Evolutionary conservation across 2,329 filamentous ascomycete genomes (phyloP).

Genomic region (Diaporthe helianthi): DNA sequence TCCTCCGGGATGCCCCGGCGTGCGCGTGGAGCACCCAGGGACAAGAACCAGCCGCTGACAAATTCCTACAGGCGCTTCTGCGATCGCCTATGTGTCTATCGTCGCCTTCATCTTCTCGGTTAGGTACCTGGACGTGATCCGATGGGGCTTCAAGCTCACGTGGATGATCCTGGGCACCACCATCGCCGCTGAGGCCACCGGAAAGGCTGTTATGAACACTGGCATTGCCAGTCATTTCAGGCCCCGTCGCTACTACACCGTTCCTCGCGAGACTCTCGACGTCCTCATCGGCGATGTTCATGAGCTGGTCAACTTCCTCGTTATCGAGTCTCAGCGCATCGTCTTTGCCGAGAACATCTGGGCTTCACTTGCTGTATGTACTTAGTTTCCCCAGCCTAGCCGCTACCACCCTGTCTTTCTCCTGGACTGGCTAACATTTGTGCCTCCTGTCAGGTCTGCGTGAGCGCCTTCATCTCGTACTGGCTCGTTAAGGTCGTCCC

Average conservation of each 20-base stretch:
- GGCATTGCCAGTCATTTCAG: conserved; percentile 71
- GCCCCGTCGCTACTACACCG: conserved; percentile 71
- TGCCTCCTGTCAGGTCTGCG: conserved; percentile 55
- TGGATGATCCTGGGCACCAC: conserved; percentile 68
- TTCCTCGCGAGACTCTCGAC: conserved; percentile 69
- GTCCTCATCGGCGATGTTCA: conserved; percentile 67
- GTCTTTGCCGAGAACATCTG: conserved; percentile 72
- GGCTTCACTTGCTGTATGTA: conserved; percentile 65
- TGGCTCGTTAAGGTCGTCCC: conserved; percentile 74
- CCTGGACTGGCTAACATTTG: conserved; percentile 20
- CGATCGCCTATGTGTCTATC: conserved; percentile 66
- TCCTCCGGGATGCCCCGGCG: background rate
- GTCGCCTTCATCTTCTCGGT: conserved; percentile 67
- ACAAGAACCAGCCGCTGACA: conserved; percentile 38
- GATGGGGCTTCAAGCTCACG: conserved; percentile 70
- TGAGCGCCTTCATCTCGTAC: conserved; percentile 70
- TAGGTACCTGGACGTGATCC: conserved; percentile 70
- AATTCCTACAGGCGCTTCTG: conserved; percentile 61
- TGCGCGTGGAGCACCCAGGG: background rate
- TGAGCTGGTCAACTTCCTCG: conserved; percentile 75
- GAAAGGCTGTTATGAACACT: conserved; percentile 66
- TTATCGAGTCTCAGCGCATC: conserved; percentile 73
- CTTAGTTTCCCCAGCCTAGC: conserved; percentile 37
- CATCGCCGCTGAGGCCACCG: conserved; percentile 65
- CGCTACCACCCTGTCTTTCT: conserved; percentile 26